Evolutionary conservation across 1,139 yeast species (phyloP), one percentile per base, ranked within the genome.

Genomic region (Saccharomycopsis crataegensis): DNA sequence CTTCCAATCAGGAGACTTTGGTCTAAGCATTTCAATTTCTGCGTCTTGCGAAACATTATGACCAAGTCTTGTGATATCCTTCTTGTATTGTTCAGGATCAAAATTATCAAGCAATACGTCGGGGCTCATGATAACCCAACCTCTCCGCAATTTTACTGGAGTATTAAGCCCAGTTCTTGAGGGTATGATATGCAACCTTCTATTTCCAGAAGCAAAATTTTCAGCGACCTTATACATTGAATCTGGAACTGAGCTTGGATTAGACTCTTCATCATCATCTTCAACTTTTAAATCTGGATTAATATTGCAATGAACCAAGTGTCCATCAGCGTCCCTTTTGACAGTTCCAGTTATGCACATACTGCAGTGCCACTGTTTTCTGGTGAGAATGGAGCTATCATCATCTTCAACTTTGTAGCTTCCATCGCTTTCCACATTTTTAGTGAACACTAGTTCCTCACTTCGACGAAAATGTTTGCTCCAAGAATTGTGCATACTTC

Each of bases 301-400:
- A 42, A 90, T 80, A 64, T 91, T 91, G 69, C 98, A 91, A 65
- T 91, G 95, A 59, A 91, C 90, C 59, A 91, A 73, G 65, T 88
- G 90, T 33, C 78, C 78, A 67, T 91, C 97, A 0, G 84, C 82
- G 1, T 95, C 80, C 61, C 97, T 77, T 63, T 96, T 75, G 11
- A 91, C 91, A 0, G 97, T 91, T 6, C 97, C 97, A 2, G 96
- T 90, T 54, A 91, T 86, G 61, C 97, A 93, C 96, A 91, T 88
- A 85, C 96, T 86, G 63, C 97, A 91, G 68, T 91, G 97, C 96
- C 96, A 90, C 64, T 86, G 94, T 68, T 74, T 71, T 58, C 71
- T 74, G 53, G 75, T 78, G 48, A 77, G 65, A 28, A 77, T 57
- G 11, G 76, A 68, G 6, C 69, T 68, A 53, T 76, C 80, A 37